phyloP scores from a whole-genome alignment of 2,329 filamentous ascomycete species.

The Aspergillus sp. region DNA sequence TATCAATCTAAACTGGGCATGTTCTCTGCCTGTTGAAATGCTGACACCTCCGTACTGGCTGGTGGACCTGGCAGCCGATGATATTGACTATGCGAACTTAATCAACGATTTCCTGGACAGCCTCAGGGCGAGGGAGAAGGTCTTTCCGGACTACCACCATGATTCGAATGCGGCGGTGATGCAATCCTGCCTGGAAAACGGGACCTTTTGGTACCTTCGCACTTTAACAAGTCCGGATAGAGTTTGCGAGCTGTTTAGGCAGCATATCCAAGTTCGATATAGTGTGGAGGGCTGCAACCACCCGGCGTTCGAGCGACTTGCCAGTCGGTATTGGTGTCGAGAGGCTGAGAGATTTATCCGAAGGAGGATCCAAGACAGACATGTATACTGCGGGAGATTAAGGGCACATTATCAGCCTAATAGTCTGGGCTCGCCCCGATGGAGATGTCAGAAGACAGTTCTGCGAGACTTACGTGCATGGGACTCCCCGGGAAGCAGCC shows the following conservation, averaged over 20 bases:
- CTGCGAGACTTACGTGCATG: neutral
- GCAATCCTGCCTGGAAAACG: constrained; percentile 23
- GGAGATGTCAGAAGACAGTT: neutral
- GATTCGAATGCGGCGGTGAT: constrained; percentile 18
- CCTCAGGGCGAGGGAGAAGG: constrained; percentile 22
- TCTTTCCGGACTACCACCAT: constrained; percentile 19
- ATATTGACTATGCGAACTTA: constrained; percentile 6
- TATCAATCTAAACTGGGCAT: constrained; percentile 39
- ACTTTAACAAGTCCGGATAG: constrained; percentile 26
- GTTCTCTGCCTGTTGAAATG: constrained; percentile 30
- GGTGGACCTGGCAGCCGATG: constrained; percentile 17
- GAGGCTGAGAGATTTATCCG: constrained; percentile 8
- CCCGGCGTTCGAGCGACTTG: constrained; percentile 12
- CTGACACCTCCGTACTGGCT: constrained; percentile 31
- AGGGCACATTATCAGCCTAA: neutral
- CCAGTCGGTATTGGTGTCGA: constrained; percentile 16
- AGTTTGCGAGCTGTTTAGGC: constrained; percentile 24
- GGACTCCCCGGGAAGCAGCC: too few relatives aligned
- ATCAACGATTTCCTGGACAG: too few relatives aligned
- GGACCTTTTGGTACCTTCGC: constrained; percentile 29
- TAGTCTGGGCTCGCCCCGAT: neutral
- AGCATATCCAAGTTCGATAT: constrained; percentile 24
- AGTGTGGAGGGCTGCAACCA: constrained; percentile 13
- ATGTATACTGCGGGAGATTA: neutral
- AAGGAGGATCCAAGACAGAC: constrained; percentile 19